phyloP scores from a whole-genome alignment of 495 filamentous ascomycete species.

The Penicillium fimorum region DNA sequence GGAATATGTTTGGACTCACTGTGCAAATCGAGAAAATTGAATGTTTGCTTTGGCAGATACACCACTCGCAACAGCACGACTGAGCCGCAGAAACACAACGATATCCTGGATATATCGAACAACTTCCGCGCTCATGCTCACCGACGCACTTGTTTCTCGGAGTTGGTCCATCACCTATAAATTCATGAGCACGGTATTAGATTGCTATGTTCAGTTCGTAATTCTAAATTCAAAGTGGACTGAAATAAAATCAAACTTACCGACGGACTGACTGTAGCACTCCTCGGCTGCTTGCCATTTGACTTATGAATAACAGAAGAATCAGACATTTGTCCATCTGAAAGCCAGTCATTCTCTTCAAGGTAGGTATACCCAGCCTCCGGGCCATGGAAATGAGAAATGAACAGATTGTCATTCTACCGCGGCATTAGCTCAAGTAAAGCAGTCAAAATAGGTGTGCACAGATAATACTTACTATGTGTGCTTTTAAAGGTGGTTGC shows the following conservation, averaged over 20 bases:
- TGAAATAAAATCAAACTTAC: slow-evolving; percentile 16
- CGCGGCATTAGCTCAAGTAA: slow-evolving; percentile 9
- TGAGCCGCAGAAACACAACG: slow-evolving; percentile 77
- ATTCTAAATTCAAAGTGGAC: background rate
- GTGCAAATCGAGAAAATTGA: slow-evolving; percentile 66
- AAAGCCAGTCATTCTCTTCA: slow-evolving; percentile 56
- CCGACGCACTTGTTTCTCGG: slow-evolving; percentile 32
- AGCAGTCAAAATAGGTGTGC: too few relatives aligned
- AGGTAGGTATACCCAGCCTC: slow-evolving; percentile 70
- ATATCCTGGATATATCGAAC: slow-evolving; percentile 82
- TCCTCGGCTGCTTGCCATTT: slow-evolving; percentile 10
- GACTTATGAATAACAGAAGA: slow-evolving; percentile 48
- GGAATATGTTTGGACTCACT: slow-evolving; percentile 38
- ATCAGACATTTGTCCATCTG: slow-evolving; percentile 43
- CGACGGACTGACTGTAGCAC: slow-evolving; percentile 21
- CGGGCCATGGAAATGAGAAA: slow-evolving; percentile 80
- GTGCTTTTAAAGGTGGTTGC: slow-evolving; percentile 38
- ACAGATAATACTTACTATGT: slow-evolving; percentile 41
- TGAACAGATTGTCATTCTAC: slow-evolving; percentile 80
- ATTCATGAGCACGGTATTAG: slow-evolving; percentile 1
- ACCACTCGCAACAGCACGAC: slow-evolving; percentile 77
- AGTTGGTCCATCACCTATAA: slow-evolving; percentile 45
- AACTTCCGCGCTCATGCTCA: slow-evolving; percentile 63
- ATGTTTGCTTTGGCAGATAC: slow-evolving; percentile 73
- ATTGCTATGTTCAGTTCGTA: background rate